phyloP scores from a whole-genome alignment of 2,329 filamentous ascomycete species.

The Verticillium albo-atrum region DNA sequence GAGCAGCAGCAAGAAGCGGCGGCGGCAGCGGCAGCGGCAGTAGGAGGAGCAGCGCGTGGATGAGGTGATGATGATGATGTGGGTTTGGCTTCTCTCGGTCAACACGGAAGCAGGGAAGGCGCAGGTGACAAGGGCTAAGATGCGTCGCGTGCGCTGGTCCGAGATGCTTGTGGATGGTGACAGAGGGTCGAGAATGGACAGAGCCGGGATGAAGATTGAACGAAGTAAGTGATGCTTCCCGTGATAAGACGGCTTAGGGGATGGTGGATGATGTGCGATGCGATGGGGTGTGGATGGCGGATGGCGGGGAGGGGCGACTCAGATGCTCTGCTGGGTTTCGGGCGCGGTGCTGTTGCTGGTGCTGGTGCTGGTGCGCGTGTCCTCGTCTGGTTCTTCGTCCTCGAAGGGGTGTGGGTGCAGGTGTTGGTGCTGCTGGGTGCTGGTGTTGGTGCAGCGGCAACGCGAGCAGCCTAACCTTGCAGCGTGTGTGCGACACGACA shows the following conservation, averaged over 20 bases:
- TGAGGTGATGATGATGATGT: neutral
- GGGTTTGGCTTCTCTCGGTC: neutral
- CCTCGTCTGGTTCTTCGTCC: neutral
- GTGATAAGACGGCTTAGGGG: too few species aligned
- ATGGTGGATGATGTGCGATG: too few species aligned
- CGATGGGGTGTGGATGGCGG: too few species aligned
- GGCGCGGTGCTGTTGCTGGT: too few species aligned
- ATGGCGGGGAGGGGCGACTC: too few species aligned
- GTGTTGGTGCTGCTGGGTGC: too few species aligned
- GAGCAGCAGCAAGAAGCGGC: neutral
- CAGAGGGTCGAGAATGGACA: too few species aligned
- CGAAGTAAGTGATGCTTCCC: too few species aligned
- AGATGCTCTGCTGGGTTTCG: too few species aligned
- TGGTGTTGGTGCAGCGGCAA: neutral
- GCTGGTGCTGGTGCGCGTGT: neutral
- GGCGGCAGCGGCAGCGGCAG: neutral
- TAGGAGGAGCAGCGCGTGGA: neutral
- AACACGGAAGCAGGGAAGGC: neutral
- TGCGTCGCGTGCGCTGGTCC: neutral
- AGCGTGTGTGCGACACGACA: neutral
- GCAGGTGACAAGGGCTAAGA: neutral
- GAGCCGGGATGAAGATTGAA: too few species aligned
- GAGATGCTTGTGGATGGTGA: neutral
- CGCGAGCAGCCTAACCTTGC: neutral
- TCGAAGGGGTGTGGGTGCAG: too few species aligned